These are phyloP conservation scores for Colletotrichum gloeosporioides DNA, from an alignment of 2,329 filamentous ascomycete genomes.

Conservation along the genomic window DNA sequence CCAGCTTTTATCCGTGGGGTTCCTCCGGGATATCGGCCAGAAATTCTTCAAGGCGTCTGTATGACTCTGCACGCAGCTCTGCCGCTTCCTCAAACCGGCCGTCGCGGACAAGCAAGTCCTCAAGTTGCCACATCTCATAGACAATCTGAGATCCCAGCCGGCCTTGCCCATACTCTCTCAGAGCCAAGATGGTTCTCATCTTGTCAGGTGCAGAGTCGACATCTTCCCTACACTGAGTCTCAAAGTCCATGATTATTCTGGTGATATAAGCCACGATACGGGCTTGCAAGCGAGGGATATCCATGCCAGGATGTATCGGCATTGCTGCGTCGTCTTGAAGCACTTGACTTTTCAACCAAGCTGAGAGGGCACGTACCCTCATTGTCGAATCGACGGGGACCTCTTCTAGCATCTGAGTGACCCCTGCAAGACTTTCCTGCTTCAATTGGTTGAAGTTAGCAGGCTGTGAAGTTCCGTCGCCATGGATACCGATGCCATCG, in stretches of 20 bases:
- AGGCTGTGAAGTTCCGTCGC: neutral
- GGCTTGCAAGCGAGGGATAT: neutral
- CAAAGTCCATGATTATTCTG: constrained; percentile 6
- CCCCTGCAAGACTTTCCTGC: neutral
- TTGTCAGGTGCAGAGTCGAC: neutral
- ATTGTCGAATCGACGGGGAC: neutral
- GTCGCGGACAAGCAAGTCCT: neutral
- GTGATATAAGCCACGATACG: constrained; percentile 9
- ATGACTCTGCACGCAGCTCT: neutral
- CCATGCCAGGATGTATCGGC: neutral
- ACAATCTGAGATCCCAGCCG: constrained; percentile 16
- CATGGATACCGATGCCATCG: neutral
- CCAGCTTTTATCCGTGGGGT: neutral
- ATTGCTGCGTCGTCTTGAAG: neutral
- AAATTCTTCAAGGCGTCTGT: neutral
- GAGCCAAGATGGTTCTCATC: constrained; percentile 5
- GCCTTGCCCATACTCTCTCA: constrained; percentile 21
- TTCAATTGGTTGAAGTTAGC: neutral
- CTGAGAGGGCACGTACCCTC: constrained; percentile 5
- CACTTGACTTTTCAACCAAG: neutral
- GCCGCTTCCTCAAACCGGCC: neutral
- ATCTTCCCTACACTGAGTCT: neutral
- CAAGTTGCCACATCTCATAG: constrained; percentile 22
- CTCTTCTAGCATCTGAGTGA: neutral
- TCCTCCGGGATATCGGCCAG: neutral